A percentile compares a stretch with the other conserved stretches of the same genome.
phyloP scores from a whole-genome alignment of 306 rosid species.

The Inga oerstediana region DNA sequence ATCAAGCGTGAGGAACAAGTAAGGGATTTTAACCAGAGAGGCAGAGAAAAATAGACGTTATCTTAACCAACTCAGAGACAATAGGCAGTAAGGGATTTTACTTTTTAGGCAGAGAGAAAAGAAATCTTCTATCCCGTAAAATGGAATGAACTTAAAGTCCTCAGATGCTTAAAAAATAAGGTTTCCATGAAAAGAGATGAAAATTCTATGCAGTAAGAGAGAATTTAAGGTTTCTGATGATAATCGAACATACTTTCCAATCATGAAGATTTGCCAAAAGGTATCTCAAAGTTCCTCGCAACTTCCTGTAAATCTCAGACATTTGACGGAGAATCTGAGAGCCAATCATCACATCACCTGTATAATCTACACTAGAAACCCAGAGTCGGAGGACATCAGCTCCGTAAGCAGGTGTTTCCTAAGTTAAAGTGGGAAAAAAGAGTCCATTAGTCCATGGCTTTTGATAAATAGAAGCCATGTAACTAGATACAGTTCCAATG shows the following conservation, averaged over 20 bases:
- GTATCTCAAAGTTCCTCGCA: conserved; percentile 96
- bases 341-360: conserved; percentile 86
- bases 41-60: conserved; percentile 25
- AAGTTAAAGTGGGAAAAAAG: conserved; percentile 33
- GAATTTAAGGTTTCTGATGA: background rate
- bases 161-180: conserved; percentile 38
- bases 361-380: conserved; percentile 99
- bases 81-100: conserved; percentile 23
- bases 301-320: conserved; percentile 93
- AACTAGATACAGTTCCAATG: conserved; percentile 9
- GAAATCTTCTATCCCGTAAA: background rate
- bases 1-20: conserved; percentile 27
- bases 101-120: conserved; percentile 7
- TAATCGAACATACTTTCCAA: conserved; percentile 74
- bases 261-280: conserved; percentile 97
- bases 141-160: conserved; percentile 14
- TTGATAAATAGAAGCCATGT: conserved; percentile 29
- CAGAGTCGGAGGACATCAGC: conserved; percentile 96
- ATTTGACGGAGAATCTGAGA: conserved; percentile 97
- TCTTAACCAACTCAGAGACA: background rate
- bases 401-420: conserved; percentile 97
- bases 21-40: conserved; percentile 1
- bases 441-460: conserved; percentile 14
- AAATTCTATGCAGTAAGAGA: background rate
- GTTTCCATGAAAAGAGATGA: conserved; percentile 4